Evolutionary conservation across 2,329 filamentous ascomycete species (phyloP), one percentile per base, ranked within the genome.

Genomic region (Calonectria pauciramosa): DNA sequence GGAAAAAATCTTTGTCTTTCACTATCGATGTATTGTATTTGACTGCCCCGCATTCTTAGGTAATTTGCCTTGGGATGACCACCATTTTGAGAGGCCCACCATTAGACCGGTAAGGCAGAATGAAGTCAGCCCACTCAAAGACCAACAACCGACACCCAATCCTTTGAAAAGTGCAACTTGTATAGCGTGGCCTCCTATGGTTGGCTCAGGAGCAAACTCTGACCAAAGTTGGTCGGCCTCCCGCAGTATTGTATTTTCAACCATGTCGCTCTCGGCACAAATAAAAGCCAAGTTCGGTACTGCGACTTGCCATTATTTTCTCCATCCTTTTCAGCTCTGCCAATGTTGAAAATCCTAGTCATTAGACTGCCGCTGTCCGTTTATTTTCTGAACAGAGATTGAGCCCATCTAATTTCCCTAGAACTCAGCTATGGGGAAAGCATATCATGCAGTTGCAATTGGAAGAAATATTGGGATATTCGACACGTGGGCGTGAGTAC

Each of bases 381-480:
- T 9, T n/a, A 26, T 6, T 23, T 13, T 60, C 4, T 36, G 3
- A n/a, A 16, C 10, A 5, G 5, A n/a, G 2, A 6, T 23, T 23
- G 20, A 13, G 6, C 8, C 6, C 8, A 4, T 13, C 3, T 26
- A 13, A 16, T 8, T 26, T 2, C 16, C 20, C 11, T 13, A 1
- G n/a, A 26, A 2, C n/a, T 16, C 28, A 38, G 7, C 3, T 4
- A 69, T 65, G 34, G 20, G 1, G 11, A 16, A 59, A 32, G 47
- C 56, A 18, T 75, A 38, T 30, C 73, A 75, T 28, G 73, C 73
- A 14, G 73, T 75, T 13, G 73, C 73, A 6, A 26, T 73, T 11
- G 73, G 73, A 9, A 73, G 36, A 4, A 18, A 23, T 7, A 65
- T 34, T 10, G 73, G 73, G 1, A 20, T 73, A 6, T 73, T 70